These are phyloP conservation scores for Sporothrix curviconia DNA, from an alignment of 2,329 filamentous ascomycete species.

Conservation along the genomic window DNA sequence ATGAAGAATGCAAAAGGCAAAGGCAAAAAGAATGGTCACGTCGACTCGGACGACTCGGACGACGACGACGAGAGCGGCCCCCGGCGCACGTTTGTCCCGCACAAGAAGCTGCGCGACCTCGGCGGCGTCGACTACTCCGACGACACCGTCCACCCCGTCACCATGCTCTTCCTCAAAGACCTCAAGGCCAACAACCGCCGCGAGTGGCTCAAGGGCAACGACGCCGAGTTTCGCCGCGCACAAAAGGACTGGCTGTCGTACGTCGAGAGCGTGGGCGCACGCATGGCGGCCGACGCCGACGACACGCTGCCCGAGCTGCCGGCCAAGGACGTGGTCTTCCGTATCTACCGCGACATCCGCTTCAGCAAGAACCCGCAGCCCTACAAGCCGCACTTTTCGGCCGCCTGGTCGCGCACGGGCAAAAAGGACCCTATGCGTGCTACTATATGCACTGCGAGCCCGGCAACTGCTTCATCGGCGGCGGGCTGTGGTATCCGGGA, in stretches of 20 bases:
- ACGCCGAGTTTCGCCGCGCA: constrained; percentile 70
- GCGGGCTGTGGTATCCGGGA: constrained; percentile 79
- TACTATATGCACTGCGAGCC: constrained; percentile 86
- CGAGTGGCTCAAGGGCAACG: constrained; percentile 62
- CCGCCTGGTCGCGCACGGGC: constrained; percentile 80
- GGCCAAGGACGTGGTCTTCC: constrained; percentile 76
- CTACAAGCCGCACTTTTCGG: constrained; percentile 80
- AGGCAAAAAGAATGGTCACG: constrained; percentile 12
- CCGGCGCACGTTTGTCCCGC: constrained; percentile 35
- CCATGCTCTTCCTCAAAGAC: constrained; percentile 50
- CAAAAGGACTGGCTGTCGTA: constrained; percentile 78
- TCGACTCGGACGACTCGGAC: neutral
- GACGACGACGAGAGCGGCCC: constrained; percentile 25
- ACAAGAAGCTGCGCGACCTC: constrained; percentile 35
- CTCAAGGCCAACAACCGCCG: constrained; percentile 55
- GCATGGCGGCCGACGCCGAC: constrained; percentile 60
- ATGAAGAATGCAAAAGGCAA: constrained; percentile 25
- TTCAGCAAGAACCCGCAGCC: constrained; percentile 81
- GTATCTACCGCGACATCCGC: constrained; percentile 79
- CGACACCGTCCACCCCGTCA: constrained; percentile 49
- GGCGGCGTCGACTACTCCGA: constrained; percentile 45
- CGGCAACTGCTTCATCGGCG: constrained; percentile 62
- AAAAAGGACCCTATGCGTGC: constrained; percentile 78
- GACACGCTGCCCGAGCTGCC: constrained; percentile 81
- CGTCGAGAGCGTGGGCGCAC: constrained; percentile 63